Conservation (phyloP, 2,329 filamentous ascomycete species). For the Dryadomyces sulphureus region DNA sequence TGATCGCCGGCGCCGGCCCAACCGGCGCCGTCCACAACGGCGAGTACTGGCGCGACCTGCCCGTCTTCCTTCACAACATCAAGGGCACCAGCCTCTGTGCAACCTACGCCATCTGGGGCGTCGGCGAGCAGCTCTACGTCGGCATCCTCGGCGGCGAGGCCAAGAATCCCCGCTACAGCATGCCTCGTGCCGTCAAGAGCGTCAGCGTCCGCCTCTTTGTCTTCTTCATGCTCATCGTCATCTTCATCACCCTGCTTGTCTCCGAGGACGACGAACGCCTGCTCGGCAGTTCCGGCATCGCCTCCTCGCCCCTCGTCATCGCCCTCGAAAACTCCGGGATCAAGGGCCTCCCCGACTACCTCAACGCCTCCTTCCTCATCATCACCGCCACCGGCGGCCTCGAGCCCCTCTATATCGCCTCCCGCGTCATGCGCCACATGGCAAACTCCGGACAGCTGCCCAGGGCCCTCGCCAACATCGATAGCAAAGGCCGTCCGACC, state of each 20-base stretch:
- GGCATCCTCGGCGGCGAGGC: constrained; percentile 2
- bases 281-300: not conserved
- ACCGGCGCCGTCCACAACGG: not conserved
- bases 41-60: not conserved
- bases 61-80: not conserved
- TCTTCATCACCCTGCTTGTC: not conserved
- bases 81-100: not conserved
- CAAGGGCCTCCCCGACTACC: not conserved
- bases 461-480: not conserved
- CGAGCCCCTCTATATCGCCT: not conserved
- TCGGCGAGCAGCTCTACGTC: not conserved
- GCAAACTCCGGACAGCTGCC: not conserved
- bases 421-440: not conserved
- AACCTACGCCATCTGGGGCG: not conserved
- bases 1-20: not conserved
- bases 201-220: not conserved
- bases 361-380: not conserved
- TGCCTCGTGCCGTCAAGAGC: constrained; percentile 1
- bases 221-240: not conserved
- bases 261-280: not conserved
- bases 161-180: not conserved
- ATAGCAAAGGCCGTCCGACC: not conserved
- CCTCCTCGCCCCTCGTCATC: not conserved
- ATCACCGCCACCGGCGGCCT: not conserved
- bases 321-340: constrained; percentile 1